A percentile compares a stretch with the other conserved stretches of the same genome.
Conservation (phyloP, 2,329 filamentous ascomycete species). For the Colletotrichum sublineola region DNA sequence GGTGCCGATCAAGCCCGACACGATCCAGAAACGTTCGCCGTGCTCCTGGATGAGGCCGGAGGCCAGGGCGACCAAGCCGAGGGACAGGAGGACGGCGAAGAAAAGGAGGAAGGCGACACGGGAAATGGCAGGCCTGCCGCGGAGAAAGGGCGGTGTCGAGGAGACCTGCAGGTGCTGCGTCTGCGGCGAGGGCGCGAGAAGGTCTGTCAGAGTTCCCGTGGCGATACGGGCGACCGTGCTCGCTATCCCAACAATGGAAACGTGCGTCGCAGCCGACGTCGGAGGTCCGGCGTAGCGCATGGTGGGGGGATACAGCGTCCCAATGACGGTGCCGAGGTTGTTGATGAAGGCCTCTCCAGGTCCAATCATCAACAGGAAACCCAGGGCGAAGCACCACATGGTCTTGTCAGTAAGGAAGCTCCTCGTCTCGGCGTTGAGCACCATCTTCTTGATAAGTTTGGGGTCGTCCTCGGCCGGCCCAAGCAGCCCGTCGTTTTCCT, state of each 20-base stretch:
- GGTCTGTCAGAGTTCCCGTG: slow-evolving; percentile 88
- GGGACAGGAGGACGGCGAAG: slow-evolving; percentile 79
- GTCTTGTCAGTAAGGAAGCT: slow-evolving; percentile 88
- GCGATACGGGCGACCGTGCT: slow-evolving; percentile 92
- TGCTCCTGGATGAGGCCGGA: slow-evolving; percentile 81
- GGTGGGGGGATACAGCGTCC: slow-evolving; percentile 78
- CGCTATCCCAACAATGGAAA: slow-evolving; percentile 90
- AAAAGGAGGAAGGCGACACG: slow-evolving; percentile 84
- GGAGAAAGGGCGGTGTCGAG: slow-evolving; percentile 43
- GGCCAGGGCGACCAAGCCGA: slow-evolving; percentile 83
- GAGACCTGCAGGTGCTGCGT: slow-evolving; percentile 68
- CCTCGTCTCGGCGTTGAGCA: slow-evolving; percentile 91
- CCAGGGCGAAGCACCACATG: slow-evolving; percentile 94
- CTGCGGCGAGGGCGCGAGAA: slow-evolving; percentile 79
- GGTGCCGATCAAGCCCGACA: slow-evolving; percentile 86
- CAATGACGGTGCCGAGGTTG: slow-evolving; percentile 93
- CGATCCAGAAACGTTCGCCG: slow-evolving; percentile 84
- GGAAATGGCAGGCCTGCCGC: slow-evolving; percentile 71
- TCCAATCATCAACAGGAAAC: slow-evolving; percentile 93
- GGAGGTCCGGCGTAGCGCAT: slow-evolving; percentile 56
- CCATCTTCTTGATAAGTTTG: slow-evolving; percentile 84
- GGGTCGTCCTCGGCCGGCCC: slow-evolving; percentile 59
- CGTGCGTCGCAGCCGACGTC: slow-evolving; percentile 84
- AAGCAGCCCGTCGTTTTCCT: slow-evolving; percentile 59
- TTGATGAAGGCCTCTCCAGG: slow-evolving; percentile 99